phyloP scores from a whole-genome alignment of 768 basidiomycete genomes.

The Russula vinacea region DNA sequence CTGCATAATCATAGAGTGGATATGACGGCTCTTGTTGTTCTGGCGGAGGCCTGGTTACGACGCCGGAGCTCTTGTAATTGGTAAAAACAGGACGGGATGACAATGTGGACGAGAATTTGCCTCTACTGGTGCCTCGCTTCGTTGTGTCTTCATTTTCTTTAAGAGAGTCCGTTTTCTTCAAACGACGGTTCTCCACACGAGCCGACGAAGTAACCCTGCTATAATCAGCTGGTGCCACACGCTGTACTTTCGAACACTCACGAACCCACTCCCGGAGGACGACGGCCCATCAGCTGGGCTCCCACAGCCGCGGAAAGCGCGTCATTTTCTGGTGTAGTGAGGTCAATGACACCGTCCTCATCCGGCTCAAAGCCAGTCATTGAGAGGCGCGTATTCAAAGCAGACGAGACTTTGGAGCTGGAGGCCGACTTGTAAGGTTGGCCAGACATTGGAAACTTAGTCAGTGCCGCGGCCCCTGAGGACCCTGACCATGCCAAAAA shows the following conservation, averaged over 20 bases:
- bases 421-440: not conserved
- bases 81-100: not conserved
- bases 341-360: conserved; percentile 27
- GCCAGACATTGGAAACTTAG: not conserved
- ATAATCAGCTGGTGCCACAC: not conserved
- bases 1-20: conserved; percentile 42
- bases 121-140: not conserved
- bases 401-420: conserved; percentile 20
- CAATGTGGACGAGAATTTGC: not conserved
- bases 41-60: not conserved
- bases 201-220: not conserved
- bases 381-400: conserved; percentile 1
- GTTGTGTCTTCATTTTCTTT: conserved; percentile 11
- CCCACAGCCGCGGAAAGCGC: not conserved
- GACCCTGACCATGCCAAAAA: too few relatives aligned
- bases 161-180: conserved; percentile 9
- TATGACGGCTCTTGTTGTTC: conserved; percentile 10
- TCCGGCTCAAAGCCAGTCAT: conserved; percentile 1
- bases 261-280: not conserved
- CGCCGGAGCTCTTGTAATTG: not conserved
- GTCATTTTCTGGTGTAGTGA: conserved; percentile 20
- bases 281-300: not conserved
- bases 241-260: not conserved
- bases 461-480: not conserved
- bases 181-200: not conserved